phyloP scores from a whole-genome alignment of 1,139 yeast genomes.

The Kazachstania sp. region DNA sequence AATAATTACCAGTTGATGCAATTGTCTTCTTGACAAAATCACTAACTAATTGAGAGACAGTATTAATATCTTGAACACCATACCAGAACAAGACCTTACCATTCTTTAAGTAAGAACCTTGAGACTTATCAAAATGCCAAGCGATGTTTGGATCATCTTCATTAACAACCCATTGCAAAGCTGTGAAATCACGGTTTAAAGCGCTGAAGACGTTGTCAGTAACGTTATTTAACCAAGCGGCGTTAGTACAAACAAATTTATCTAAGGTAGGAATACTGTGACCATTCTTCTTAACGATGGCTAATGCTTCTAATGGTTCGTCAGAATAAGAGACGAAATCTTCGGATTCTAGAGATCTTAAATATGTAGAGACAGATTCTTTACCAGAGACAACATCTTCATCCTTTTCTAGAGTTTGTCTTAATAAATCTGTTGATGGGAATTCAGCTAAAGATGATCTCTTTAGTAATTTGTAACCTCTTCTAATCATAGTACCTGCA shows the following conservation, averaged over 20 bases:
- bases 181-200: constrained; percentile 61
- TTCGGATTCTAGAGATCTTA: constrained; percentile 56
- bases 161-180: constrained; percentile 79
- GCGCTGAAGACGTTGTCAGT: constrained; percentile 89
- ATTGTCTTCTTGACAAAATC: constrained; percentile 42
- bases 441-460: constrained; percentile 64
- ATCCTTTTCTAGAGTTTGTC: constrained; percentile 71
- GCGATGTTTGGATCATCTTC: constrained; percentile 87
- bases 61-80: constrained; percentile 61
- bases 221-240: constrained; percentile 96
- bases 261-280: constrained; percentile 59
- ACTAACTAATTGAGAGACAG: constrained; percentile 57
- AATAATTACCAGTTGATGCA: constrained; percentile 11
- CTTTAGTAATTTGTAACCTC: constrained; percentile 84
- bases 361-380: constrained; percentile 72
- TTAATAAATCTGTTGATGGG: constrained; percentile 59
- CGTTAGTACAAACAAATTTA: constrained; percentile 76
- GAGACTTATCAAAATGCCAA: constrained; percentile 89
- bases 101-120: constrained; percentile 84
- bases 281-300: constrained; percentile 56
- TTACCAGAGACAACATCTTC: constrained; percentile 63
- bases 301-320: constrained; percentile 90
- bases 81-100: constrained; percentile 94
- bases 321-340: constrained; percentile 82
- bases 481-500: constrained; percentile 95